Base-by-base conservation (phyloP, 495 filamentous ascomycete species). In the Penicillium angulare region DNA sequence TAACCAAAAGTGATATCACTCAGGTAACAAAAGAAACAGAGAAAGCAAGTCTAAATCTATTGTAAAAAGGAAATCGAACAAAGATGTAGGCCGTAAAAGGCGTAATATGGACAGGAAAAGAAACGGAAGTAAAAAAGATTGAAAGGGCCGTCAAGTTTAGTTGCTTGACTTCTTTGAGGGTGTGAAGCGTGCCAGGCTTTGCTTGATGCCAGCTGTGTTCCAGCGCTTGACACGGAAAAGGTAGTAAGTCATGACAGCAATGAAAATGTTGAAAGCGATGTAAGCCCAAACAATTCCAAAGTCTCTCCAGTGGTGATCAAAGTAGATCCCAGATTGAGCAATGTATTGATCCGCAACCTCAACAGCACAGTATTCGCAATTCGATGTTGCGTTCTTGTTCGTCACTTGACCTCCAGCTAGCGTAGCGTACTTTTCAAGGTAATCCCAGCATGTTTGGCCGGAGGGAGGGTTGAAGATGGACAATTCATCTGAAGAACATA, bases 211-310 rank as follows among this genome's bases (percentile, higher is more conserved):
- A 7, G 52, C 64, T 16, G 51, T 39, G 43, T 50, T 52, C 65
- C 65, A 68, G 9, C 51, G 55, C 52, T 59, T 61, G 7, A 81
- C 77, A 7, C 78, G 62, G 47, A 79, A 74, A 2, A 73, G 20
- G 29, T 76, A 83, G 45, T 83, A 83, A 6, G 77, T 49, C 15
- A 61, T 13, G 6, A 76, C 63, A 0, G 78, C 76, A n/a, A 67
- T 53, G 15, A 64, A 65, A 49, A 91, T 68, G 64, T 96, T 96
- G 70, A 93, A 89, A 17, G 78, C 67, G 47, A 92, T 76, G 59
- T 84, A 95, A 1, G 72, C 83, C 68, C 77, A 92, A 53, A 86
- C 64, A 17, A 88, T 68, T 7, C 86, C 87, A 49, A 90, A 85
- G 63, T 90, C 85, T 45, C 86, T 75, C 86, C 86, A 88, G 41